A percentile compares a stretch with the other conserved stretches of the same genome.
Conservation (phyloP, 2,329 filamentous ascomycete genomes). For the Xylaria sp. region DNA sequence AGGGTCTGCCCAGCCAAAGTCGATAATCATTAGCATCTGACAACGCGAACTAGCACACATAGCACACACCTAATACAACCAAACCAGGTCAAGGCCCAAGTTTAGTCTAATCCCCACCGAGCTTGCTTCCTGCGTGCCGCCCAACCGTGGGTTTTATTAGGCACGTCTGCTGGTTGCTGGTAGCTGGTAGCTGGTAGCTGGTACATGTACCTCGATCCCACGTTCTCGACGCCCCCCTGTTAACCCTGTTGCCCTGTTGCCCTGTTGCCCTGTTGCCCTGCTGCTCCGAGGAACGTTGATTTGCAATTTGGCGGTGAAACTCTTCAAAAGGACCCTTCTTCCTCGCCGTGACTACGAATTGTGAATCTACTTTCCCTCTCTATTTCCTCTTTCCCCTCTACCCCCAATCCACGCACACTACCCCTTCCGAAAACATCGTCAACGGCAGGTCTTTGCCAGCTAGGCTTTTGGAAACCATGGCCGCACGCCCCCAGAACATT, state of each 20-base stretch:
- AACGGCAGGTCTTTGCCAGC: conserved; percentile 24
- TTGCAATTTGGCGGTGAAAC: conserved; percentile 48
- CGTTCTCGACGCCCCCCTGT: conserved; percentile 20
- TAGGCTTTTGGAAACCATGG: conserved; percentile 61
- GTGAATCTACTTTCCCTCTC: conserved; percentile 32
- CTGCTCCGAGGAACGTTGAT: conserved; percentile 33
- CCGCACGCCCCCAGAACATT: conserved; percentile 83
- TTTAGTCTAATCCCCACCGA: conserved; percentile 34
- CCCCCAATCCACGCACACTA: conserved; percentile 20
- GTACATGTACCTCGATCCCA: conserved; percentile 29
- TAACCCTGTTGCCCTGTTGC: conserved; percentile 9
- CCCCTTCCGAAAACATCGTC: conserved; percentile 17
- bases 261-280: conserved; percentile 25
- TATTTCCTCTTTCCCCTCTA: conserved; percentile 20
- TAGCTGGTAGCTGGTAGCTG: neutral
- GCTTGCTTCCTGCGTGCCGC: conserved; percentile 26
- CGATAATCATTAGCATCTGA: conserved; percentile 17
- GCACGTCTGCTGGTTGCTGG: conserved; percentile 11
- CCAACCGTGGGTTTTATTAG: conserved; percentile 32
- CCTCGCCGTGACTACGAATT: conserved; percentile 36
- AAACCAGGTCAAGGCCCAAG: neutral
- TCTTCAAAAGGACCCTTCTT: conserved; percentile 40
- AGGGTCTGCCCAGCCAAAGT: neutral
- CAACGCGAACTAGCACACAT: conserved; percentile 13
- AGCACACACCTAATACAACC: neutral